phyloP scores from a whole-genome alignment of 176 grass and related monocot genomes.

The Tuctoria greenei region DNA sequence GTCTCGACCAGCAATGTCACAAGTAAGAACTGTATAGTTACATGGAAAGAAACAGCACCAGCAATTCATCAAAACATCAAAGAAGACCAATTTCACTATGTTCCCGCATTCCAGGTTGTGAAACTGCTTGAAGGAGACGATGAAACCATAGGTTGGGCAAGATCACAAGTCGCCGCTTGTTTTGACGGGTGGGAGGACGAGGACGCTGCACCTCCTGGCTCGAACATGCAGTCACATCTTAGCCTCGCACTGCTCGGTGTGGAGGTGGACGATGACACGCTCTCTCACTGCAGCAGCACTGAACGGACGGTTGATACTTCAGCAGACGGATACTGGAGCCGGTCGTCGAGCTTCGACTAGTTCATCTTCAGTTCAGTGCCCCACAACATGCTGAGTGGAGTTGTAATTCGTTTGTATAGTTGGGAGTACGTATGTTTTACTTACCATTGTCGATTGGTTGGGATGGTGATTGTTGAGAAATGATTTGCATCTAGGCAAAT shows the following conservation, averaged over 20 bases:
- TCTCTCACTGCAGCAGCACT: conserved; percentile 78
- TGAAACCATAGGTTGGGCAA: conserved; percentile 54
- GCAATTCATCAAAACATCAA: not conserved
- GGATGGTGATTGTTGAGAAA: not conserved
- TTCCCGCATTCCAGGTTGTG: conserved; percentile 38
- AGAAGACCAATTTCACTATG: not conserved
- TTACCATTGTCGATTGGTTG: conserved; percentile 38
- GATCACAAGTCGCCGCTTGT: conserved; percentile 37
- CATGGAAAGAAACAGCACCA: not conserved
- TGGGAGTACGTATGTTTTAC: not conserved
- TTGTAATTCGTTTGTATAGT: conserved; percentile 38
- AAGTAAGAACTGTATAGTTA: conserved; percentile 53
- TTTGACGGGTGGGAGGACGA: conserved; percentile 63
- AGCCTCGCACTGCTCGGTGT: conserved; percentile 79
- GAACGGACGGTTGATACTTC: conserved; percentile 69
- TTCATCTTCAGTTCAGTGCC: not conserved
- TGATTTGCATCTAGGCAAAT: no score
- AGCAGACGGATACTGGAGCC: conserved; percentile 80
- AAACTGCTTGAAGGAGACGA: conserved; percentile 72
- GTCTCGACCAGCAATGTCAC: conserved; percentile 60
- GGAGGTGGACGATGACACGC: conserved; percentile 78
- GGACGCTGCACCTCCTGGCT: not conserved
- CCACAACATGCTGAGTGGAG: not conserved
- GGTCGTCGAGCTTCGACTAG: conserved; percentile 81
- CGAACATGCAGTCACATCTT: conserved; percentile 77